Base-by-base conservation (phyloP, 2,329 filamentous ascomycete genomes). In the Erysiphe neolycopersici region DNA sequence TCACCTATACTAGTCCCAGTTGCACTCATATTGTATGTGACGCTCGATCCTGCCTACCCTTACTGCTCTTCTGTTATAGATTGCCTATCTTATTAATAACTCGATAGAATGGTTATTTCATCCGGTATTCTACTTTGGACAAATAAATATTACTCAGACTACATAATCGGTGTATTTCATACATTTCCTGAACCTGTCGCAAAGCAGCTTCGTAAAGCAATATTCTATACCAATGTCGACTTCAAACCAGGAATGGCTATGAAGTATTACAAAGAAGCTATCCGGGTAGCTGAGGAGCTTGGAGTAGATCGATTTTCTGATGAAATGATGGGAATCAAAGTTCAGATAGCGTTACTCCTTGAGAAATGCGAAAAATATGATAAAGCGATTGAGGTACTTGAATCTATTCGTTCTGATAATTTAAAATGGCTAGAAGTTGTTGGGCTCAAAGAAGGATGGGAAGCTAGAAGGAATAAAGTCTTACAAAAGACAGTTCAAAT, bases 241-340 rank as follows among this genome's bases (percentile, higher is more conserved):
- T 68, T 79, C 4, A 77, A 92, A 46, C 73, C 81, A 2, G 69
- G 78, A 46, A 68, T 79, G 44, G 85, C 87, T 0, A 65, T 91
- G 46, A 79, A 82, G 51, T 82, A 82, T 58, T 95, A 93, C 58
- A 76, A 76, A 53, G 69, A 79, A 50, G 84, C 85, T 3, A 64
- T 95, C 45, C 66, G 75, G 48, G 67, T 78, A 43, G 83, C 83
- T 45, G 64, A 74, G 42, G 74, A 82, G 53, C 56, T 79, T 42
- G 73, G 75, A 0, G 71, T 98, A 63, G 83, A 95, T 55, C 82
- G 81, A 0, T 91, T 85, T 57, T 85, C 80, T 4, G 80, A 94
- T 52, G 85, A 94, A 57, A 76, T 94, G 31, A 67, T 94, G 51
- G 89, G 89, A 9, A 75, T 95, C 43, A 82, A 84, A 55, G 76